Conservation (phyloP, 2,329 filamentous ascomycete species). For the Aspergillus fructus region DNA sequence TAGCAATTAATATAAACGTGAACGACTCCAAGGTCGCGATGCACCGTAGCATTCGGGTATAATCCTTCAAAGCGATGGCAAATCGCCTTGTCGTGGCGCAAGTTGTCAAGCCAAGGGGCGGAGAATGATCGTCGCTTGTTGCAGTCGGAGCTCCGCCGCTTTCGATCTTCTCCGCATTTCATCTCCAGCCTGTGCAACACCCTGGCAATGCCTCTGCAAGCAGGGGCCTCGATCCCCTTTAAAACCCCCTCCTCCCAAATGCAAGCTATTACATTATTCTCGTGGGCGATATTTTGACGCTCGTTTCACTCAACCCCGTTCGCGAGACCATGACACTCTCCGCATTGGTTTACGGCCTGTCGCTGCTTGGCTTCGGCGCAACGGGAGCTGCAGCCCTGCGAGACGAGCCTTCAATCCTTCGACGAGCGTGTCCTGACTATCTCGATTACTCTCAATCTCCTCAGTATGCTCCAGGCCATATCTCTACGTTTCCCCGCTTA, state of each 20-base stretch:
- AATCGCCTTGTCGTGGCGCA: not conserved
- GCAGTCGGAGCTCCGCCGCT: not conserved
- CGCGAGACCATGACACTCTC: conserved; percentile 10
- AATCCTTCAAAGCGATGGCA: not conserved
- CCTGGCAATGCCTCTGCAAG: not conserved
- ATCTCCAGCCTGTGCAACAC: conserved; percentile 2
- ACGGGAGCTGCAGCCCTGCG: conserved; percentile 15
- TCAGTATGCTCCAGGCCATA: conserved; percentile 52
- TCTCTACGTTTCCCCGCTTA: not conserved
- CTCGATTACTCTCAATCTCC: conserved; percentile 56
- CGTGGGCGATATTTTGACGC: not conserved
- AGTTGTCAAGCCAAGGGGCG: not conserved
- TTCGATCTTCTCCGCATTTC: conserved; percentile 7
- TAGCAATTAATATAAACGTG: not conserved
- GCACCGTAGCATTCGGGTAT: not conserved
- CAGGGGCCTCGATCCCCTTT: not conserved
- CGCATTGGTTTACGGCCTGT: conserved; percentile 17
- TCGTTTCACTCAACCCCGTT: not conserved
- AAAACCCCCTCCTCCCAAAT: not conserved
- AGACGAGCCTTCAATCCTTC: conserved; percentile 29
- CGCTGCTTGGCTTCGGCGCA: conserved; percentile 9
- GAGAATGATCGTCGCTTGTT: not conserved
- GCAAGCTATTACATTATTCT: not conserved
- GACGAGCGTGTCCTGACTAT: conserved; percentile 65
- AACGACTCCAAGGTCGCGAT: not conserved